Base-by-base conservation (phyloP, 805 yeast genomes). In the Blastobotrys chiropterorum region DNA sequence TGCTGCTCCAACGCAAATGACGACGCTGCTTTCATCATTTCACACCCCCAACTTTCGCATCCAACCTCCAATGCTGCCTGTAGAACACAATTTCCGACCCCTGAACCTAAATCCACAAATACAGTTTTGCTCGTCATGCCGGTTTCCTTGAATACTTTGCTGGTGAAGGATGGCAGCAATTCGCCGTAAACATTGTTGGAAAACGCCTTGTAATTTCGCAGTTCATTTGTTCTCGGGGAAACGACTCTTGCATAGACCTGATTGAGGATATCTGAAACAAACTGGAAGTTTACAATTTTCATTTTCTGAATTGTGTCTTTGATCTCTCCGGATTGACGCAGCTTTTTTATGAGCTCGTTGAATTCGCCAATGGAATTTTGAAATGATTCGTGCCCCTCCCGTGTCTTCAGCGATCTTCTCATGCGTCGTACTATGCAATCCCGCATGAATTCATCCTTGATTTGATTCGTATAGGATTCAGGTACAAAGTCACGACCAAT, bases 131-230 rank as follows among this genome's bases (percentile, higher is more conserved):
- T 73, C 38, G 71, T 66, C 47, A 90, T 68, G 1, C 74, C 76
- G 47, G 89, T 83, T 59, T 81, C 73, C 3, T 71, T 64, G 61
- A 83, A 85, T 2, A 86, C 84, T 58, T 75, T 80, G 41, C 89
- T 77, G 42, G 86, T 72, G 59, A 90, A 87, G 3, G 75, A 71
- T 0, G 97, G 97, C 64, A 90, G 72, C 53, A 90, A 70, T 67
- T 90, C 97, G 7, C 97, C 97, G 66, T 90, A 90, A 0, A 89
- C 96, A 61, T 82, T 86, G 57, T 86, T 90, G 5, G 96, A 86
- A 64, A 90, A 90, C 0, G 96, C 95, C 62, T 83, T 82, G 66
- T 90, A 90, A 2, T 79, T 73, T 50, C 83, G 76, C 50, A 90
- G 71, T 50, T 79, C 79, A 15, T 73, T 70, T 0, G 85, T 81